A percentile compares a stretch with the other conserved stretches of the same genome.
Conservation (phyloP, 2,329 filamentous ascomycete genomes). For the Ilyonectria sp. region DNA sequence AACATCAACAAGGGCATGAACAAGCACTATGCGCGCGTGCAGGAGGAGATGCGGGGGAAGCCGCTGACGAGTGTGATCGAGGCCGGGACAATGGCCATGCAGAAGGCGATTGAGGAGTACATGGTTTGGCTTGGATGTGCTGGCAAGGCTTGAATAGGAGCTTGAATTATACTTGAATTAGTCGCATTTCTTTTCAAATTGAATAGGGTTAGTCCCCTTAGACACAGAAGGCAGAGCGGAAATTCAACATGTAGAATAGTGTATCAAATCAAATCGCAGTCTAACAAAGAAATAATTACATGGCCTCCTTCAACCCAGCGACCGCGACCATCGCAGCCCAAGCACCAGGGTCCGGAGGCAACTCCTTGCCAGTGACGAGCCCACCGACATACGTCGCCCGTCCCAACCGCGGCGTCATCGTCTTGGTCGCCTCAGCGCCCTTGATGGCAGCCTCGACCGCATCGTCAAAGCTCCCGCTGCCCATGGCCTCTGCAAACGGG, state of each 20-base stretch:
- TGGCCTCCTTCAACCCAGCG: slow-evolving; percentile 18
- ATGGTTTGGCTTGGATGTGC: slow-evolving; percentile 62
- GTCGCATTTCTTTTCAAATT: no score
- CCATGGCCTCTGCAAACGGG: slow-evolving; percentile 65
- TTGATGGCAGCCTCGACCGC: slow-evolving; percentile 72
- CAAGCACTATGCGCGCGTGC: slow-evolving; percentile 61
- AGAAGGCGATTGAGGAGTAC: slow-evolving; percentile 63
- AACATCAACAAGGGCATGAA: slow-evolving; percentile 70
- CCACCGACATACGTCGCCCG: slow-evolving; percentile 78
- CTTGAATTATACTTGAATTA: no score
- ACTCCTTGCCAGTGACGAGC: slow-evolving; percentile 62
- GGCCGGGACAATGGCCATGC: slow-evolving; percentile 62
- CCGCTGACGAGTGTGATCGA: slow-evolving; percentile 65
- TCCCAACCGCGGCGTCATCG: slow-evolving; percentile 75
- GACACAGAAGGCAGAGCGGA: neutral
- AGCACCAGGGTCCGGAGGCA: slow-evolving; percentile 79
- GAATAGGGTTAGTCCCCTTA: neutral
- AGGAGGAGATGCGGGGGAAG: slow-evolving; percentile 62
- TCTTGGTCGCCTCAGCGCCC: slow-evolving; percentile 75
- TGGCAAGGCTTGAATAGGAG: slow-evolving; percentile 56
- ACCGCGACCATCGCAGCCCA: slow-evolving; percentile 76
- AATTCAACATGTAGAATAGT: neutral
- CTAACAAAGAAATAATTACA: slow-evolving; percentile 15
- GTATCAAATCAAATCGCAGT: neutral
- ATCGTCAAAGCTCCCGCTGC: slow-evolving; percentile 65